Base-by-base conservation (phyloP, 2,329 filamentous ascomycete species). In the Verruconis gallopava region DNA sequence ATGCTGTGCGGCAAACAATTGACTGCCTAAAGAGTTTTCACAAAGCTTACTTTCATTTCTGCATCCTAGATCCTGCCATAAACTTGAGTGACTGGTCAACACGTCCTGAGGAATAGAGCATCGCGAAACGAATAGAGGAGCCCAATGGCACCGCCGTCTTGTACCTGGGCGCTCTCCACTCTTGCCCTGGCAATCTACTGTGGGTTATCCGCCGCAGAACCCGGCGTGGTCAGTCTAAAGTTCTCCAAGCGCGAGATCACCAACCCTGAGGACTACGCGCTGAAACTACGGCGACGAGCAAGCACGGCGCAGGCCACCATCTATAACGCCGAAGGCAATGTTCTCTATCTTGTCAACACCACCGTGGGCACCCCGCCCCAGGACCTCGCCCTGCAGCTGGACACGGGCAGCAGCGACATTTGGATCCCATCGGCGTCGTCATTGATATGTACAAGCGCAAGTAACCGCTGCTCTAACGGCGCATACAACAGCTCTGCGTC, bases 401-500 rank as follows among this genome's bases (percentile, higher is more conserved):
- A 79, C 48, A 79, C 75, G 9, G 75, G 75, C 21, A 75, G 71
- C 50, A 76, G 72, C 49, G 75, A 79, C 59, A 59, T 79, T 6
- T 79, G 74, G 75, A 25, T 44, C 12, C 42, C 42, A 35, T 72
- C 76, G 3, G 62, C 68, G 2, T 59, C 57, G 38, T 88, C 82
- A 1, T 44, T 52, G 1, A 59, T 83, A 12, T 93, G 85, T 55
- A 52, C 55, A 5, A 53, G 58, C 3, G 51, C 54, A 1, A 55
- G 58, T 1, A 55, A 67, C 12, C 89, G 84, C 53, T 52, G 59
- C 5, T 62, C 61, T n/a, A 71, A 74, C 1, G 84, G 83, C 12
- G 75, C 76, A 1, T 93, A 86, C 59, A 58, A 63, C 34, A 71
- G 81, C 30, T 80, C 82, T 55, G 60, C 67, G 1, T 93, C 85